phyloP scores from a whole-genome alignment of 2,329 filamentous ascomycete genomes.

The Colletotrichum tropicale region DNA sequence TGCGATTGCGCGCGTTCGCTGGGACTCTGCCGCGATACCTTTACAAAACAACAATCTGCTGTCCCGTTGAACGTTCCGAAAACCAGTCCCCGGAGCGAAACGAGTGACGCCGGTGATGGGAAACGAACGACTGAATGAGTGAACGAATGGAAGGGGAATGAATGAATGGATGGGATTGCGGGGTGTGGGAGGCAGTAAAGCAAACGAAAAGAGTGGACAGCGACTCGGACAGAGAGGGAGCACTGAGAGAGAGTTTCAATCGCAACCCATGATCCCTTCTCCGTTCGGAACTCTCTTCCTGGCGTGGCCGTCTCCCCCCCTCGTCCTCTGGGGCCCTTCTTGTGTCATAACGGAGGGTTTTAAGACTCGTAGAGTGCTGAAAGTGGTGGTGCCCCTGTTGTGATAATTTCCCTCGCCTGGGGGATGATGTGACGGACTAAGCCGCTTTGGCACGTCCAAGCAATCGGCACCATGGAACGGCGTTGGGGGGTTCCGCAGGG shows the following conservation, averaged over 20 bases:
- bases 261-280: slow-evolving; percentile 13
- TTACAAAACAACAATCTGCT: neutral
- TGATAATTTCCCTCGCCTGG: slow-evolving; percentile 18
- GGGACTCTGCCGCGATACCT: neutral
- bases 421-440: slow-evolving; percentile 18
- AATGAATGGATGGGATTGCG: neutral
- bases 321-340: neutral
- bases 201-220: slow-evolving; percentile 3
- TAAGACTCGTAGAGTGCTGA: slow-evolving; percentile 1
- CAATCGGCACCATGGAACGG: slow-evolving; percentile 10
- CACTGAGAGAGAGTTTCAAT: slow-evolving; percentile 3
- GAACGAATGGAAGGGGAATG: neutral
- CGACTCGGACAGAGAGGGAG: neutral
- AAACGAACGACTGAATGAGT: neutral
- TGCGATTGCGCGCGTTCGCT: neutral
- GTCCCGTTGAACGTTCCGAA: neutral
- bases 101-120: neutral
- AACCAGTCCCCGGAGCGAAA: neutral
- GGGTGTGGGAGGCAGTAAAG: neutral
- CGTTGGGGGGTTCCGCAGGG: neutral
- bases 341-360: slow-evolving; percentile 8
- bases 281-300: neutral
- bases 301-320: neutral
- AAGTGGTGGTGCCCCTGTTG: slow-evolving; percentile 17
- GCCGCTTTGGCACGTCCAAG: slow-evolving; percentile 21